Evolutionary conservation across 2,329 filamentous ascomycete species (phyloP), one percentile per base, ranked within the genome.

Genomic region (Tolypocladium amazonense): DNA sequence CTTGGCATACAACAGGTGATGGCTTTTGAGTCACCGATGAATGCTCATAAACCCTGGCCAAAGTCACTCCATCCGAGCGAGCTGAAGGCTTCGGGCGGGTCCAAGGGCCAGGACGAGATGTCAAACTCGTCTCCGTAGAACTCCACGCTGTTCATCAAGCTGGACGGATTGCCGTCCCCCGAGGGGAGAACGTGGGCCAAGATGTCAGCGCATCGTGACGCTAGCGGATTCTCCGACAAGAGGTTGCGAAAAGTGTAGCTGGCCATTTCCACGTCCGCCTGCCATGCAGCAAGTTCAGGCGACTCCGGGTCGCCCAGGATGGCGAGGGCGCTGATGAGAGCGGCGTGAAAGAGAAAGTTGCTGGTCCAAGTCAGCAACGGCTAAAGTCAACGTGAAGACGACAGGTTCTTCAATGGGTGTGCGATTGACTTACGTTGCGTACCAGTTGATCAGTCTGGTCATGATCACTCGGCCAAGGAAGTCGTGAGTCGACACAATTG

Each of bases 321-420:
- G 11, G 67, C 68, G 35, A 72, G 64, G 6, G 65, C 64, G 15
- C 68, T 65, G 54, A 71, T 65, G 1, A 72, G 67, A 38, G 68
- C 69, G 1, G 70, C 69, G 58, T 72, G 70, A 54, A 72, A 71
- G 5, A 71, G 62, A 50, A 70, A 72, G 62, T 62, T 71, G 67
- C 50, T 53, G 11, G 20, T n/a, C 18, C 8, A n/a, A n/a, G 20
- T 35, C 20, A 35, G 30, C 50, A 53, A 33, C 5, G 50, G 7
- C 15, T 6, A 35, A 20, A 53, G 8, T 5, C 27, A 27, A 14
- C 18, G 7, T 35, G 30, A 53, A 14, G 18, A 35, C 4, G 50
- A 33, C 20, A 9, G 1, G 3, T 35, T 30, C 50, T 11, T n/a
- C 7, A 14, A 5, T 4, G 8, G 23, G 27, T 4, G 18, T n/a